Base-by-base conservation (phyloP, 176 grass and related monocot genomes). In the Tillandsia leiboldiana region DNA sequence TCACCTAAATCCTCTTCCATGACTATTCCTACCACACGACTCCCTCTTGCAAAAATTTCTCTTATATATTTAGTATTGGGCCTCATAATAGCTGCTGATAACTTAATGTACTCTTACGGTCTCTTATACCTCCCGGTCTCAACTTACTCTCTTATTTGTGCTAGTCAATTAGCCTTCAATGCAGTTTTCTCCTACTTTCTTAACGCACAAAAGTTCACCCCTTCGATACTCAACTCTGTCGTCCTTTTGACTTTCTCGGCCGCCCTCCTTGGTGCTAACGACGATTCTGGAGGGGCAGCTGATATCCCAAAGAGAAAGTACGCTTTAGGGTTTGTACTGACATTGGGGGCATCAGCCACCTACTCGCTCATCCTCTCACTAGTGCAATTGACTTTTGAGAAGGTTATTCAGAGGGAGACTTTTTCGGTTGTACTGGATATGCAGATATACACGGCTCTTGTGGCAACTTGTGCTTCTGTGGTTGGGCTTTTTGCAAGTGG, bases 71-170 rank as follows among this genome's bases (percentile, higher is more conserved):
- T 89, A 47, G 65, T 3, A 59, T 75, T 96, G 67, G 92, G 92
- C 1, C 76, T 96, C 69, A 87, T 96, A 70, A 75, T 96, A 67
- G 86, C 88, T 47, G 88, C 72, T 1, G 92, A 91, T 6, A 80
- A 89, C 82, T 76, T 96, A 63, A 97, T 97, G 93, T 97, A 92
- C 81, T 92, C 93, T 53, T 92, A 92, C 51, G 89, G 93, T 33
- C 77, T 97, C 3, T 59, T 91, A 7, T 97, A 90, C 70, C 83
- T 96, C 76, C 92, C 86, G 11, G 88, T 96, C 23, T 96, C 92
- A 11, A 96, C 92, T 1, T 96, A 91, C 70, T 92, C 93, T 1
- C 86, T 97, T 54, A 77, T 97, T n/a, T 97, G 93, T 61, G 83
- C 93, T 65, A 97, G 81, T 70, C 93, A 97, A 83, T 77, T 97